Base-by-base conservation (phyloP, 805 yeast species). In the Kuraishia ogatae region DNA sequence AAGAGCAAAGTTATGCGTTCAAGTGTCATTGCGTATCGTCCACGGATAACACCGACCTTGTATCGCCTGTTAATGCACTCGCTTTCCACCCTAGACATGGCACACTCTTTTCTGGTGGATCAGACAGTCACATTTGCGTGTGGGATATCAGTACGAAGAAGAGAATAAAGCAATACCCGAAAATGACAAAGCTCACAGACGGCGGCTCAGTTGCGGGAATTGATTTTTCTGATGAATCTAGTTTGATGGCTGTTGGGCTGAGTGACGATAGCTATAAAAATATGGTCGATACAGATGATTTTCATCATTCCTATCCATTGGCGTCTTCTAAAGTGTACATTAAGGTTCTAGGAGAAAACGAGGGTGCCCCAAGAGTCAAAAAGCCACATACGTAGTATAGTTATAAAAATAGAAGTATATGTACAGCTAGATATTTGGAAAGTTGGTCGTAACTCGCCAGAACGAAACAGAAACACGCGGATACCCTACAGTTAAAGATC, bases 11-110 rank as follows among this genome's bases (percentile, higher is more conserved):
- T 55, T 91, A 84, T 66, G 93, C 96, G 0, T 90, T 90, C 74
- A 83, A 89, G 62, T 85, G 96, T 58, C 97, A 90, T 66, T 70
- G 96, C 35, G 66, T 73, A 50, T 72, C 75, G 53, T 60, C 72
- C 20, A 59, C 64, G 1, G 56, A 52, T n/a, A 80, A 74, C 49
- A 71, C 72, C 8, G 88, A 82, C 56, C 66, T 78, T 43, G 85
- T 79, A 13, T 73, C 71, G 52, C 82, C 85, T 1, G 81, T 81
- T 7, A 80, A 81, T 53, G 70, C 77, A 2, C 79, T 85, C 84
- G 79, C 80, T 59, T 55, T 55, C 50, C 56, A 54, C 71, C 71
- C 66, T 63, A 68, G 48, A 69, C 73, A 51, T 64, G 77, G 48
- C 75, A 78, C 61, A 64, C 81, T 53, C 67, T 75, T 58, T 23